These are phyloP conservation scores for Collybiopsis confluens DNA, from an alignment of 768 basidiomycete genomes.

Conservation along the genomic window DNA sequence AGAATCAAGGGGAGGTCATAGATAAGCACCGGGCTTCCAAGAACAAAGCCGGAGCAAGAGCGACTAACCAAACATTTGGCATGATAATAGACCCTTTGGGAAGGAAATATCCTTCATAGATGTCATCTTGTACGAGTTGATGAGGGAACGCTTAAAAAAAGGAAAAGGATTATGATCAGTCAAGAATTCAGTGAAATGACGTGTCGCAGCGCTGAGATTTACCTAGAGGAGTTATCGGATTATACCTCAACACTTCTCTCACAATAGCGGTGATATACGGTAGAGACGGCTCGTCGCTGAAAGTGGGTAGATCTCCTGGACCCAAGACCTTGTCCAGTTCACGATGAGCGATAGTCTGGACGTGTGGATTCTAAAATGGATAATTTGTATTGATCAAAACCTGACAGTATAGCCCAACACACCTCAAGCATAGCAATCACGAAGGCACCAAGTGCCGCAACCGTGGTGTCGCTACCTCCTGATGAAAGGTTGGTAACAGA, in stretches of 20 bases:
- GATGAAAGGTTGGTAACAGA: not conserved
- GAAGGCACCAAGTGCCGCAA: slow-evolving; percentile 1
- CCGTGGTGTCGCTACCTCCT: not conserved
- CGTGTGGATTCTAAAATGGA: not conserved
- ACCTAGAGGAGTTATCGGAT: slow-evolving; percentile 21
- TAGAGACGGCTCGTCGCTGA: slow-evolving; percentile 11
- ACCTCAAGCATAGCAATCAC: not conserved
- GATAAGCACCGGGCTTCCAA: too few relatives aligned
- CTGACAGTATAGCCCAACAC: not conserved
- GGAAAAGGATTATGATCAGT: not conserved
- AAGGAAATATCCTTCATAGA: slow-evolving; percentile 4
- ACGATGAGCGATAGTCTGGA: slow-evolving; percentile 1
- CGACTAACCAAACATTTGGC: not conserved
- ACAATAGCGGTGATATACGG: slow-evolving; percentile 28
- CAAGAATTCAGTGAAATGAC: slow-evolving; percentile 10
- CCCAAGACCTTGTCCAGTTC: slow-evolving; percentile 7
- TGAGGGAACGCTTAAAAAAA: not conserved
- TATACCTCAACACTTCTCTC: slow-evolving; percentile 26
- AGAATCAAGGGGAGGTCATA: too few relatives aligned
- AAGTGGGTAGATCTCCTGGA: slow-evolving; percentile 16
- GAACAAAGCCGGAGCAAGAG: not conserved
- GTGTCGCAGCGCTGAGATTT: not conserved
- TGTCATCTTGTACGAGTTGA: not conserved
- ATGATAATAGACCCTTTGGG: not conserved
- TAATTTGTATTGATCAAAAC: not conserved